Conservation (phyloP, 129 eudicot species). For the Solidago caesia region DNA sequence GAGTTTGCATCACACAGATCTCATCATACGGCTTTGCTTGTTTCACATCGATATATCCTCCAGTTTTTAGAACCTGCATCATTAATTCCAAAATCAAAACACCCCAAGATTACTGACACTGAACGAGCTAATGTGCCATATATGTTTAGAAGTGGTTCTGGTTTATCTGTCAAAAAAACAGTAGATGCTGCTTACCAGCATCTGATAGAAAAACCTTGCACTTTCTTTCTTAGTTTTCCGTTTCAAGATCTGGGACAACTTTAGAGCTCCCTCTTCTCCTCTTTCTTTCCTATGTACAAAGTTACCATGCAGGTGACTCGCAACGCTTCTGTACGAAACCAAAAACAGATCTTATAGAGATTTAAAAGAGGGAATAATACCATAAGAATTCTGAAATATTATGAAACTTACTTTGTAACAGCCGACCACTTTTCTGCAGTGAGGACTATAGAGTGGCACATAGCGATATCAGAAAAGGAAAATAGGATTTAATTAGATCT, state of each 20-base stretch:
- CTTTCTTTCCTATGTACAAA: slow-evolving; percentile 32
- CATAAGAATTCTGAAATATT: not conserved
- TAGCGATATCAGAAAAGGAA: slow-evolving; percentile 6
- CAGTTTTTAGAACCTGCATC: slow-evolving; percentile 48
- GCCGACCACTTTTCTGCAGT: slow-evolving; percentile 58
- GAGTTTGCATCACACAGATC: slow-evolving; percentile 44
- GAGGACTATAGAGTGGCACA: slow-evolving; percentile 6
- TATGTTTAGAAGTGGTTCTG: not conserved
- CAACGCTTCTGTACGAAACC: slow-evolving; percentile 49
- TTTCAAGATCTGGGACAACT: slow-evolving; percentile 47
- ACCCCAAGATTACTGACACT: not conserved
- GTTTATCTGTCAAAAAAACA: not conserved
- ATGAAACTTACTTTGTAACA: slow-evolving; percentile 56
- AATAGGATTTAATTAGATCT: not conserved
- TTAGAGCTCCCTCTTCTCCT: slow-evolving; percentile 46
- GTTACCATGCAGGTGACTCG: slow-evolving; percentile 33
- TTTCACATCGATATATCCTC: slow-evolving; percentile 52
- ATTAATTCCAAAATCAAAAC: not conserved
- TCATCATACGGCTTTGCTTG: slow-evolving; percentile 59
- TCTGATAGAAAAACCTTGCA: slow-evolving; percentile 72
- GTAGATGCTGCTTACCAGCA: slow-evolving; percentile 52
- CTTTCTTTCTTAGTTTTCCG: slow-evolving; percentile 57
- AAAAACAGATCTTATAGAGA: not conserved
- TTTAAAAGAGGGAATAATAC: not conserved
- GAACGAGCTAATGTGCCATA: not conserved